phyloP scores from a whole-genome alignment of 352 stramenopile species.

The Pythium insidiosum region DNA sequence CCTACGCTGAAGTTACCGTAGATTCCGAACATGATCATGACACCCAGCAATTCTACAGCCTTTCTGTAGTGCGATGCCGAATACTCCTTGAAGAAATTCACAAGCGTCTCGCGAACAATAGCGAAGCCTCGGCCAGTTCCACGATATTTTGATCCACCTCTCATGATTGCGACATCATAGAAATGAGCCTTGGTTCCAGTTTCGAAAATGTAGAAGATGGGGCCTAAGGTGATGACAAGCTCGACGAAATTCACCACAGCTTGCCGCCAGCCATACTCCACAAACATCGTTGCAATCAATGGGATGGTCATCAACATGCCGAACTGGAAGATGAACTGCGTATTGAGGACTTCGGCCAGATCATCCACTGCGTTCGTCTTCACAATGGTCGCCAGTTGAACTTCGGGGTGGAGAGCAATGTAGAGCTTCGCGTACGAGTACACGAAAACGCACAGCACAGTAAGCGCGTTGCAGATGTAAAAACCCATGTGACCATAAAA shows the following conservation, averaged over 20 bases:
- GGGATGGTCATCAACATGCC: conserved; percentile 86
- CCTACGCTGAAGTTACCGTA: conserved; percentile 79
- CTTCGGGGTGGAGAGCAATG: conserved; percentile 68
- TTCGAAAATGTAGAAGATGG: conserved; percentile 85
- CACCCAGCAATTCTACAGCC: conserved; percentile 63
- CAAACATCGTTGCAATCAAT: conserved; percentile 72
- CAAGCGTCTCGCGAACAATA: conserved; percentile 77
- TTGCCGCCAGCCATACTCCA: conserved; percentile 81
- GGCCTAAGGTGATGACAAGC: conserved; percentile 71
- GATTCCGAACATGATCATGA: conserved; percentile 79
- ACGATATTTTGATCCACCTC: conserved; percentile 79
- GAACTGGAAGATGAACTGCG: conserved; percentile 86
- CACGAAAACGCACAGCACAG: conserved; percentile 73
- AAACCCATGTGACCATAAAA: conserved; percentile 88
- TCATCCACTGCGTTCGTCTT: conserved; percentile 69
- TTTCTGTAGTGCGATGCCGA: conserved; percentile 78
- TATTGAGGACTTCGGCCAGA: conserved; percentile 72
- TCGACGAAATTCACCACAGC: conserved; percentile 77
- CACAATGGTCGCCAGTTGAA: conserved; percentile 66
- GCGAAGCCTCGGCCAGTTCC: conserved; percentile 78
- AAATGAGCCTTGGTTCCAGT: conserved; percentile 83
- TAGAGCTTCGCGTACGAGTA: conserved; percentile 84
- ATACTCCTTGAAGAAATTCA: conserved; percentile 86
- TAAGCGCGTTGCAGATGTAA: conserved; percentile 81
- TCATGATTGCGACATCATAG: conserved; percentile 83